These are phyloP conservation scores for Paramyrothecium roridum DNA, from an alignment of 2,329 filamentous ascomycete genomes.

Conservation along the genomic window DNA sequence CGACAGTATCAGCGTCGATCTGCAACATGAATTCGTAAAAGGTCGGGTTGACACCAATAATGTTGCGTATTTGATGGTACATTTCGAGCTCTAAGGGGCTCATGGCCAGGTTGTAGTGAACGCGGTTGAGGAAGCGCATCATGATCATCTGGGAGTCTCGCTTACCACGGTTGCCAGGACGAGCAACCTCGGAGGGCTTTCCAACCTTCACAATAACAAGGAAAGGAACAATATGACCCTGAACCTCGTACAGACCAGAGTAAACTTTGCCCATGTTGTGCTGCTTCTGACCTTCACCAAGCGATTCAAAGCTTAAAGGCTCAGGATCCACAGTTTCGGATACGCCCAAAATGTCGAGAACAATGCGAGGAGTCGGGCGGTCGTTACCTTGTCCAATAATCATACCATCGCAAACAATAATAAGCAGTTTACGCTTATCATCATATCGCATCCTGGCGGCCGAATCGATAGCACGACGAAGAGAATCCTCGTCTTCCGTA, in stretches of 20 bases:
- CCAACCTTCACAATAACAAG: conserved; percentile 95
- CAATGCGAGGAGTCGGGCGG: conserved; percentile 88
- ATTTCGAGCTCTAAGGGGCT: conserved; percentile 95
- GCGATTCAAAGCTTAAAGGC: conserved; percentile 91
- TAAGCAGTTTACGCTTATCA: conserved; percentile 93
- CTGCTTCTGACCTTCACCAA: conserved; percentile 93
- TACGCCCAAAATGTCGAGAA: conserved; percentile 94
- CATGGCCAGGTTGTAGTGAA: conserved; percentile 97
- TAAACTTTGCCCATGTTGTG: conserved; percentile 99
- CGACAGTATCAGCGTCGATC: conserved; percentile 96
- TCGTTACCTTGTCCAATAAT: conserved; percentile 99
- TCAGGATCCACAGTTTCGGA: conserved; percentile 92
- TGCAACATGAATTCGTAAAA: conserved; percentile 97
- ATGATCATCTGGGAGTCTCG: conserved; percentile 98
- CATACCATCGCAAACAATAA: conserved; percentile 96
- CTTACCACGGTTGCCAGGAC: conserved; percentile 95
- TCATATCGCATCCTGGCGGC: conserved; percentile 94
- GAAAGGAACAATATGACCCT: conserved; percentile 97
- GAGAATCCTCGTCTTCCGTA: conserved; percentile 95
- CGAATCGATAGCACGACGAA: conserved; percentile 95
- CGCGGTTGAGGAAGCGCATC: conserved; percentile 98
- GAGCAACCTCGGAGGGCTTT: conserved; percentile 94
- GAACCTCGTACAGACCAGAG: conserved; percentile 94
- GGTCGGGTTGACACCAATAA: conserved; percentile 96
- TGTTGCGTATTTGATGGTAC: conserved; percentile 97